These are phyloP conservation scores for Iris pallida DNA, from an alignment of 116 monocot species.

Conservation along the genomic window DNA sequence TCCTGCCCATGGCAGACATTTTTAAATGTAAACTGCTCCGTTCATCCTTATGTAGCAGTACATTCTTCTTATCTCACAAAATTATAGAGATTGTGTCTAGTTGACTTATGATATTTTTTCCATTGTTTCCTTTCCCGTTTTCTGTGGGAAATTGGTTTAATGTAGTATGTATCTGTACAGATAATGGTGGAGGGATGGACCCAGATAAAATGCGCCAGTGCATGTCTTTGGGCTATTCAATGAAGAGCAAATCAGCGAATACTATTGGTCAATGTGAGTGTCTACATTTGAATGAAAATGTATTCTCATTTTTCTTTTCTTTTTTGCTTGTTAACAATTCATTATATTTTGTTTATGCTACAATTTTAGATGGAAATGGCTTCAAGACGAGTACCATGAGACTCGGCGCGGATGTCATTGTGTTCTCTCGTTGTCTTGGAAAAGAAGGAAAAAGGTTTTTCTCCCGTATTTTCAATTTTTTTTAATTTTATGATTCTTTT, in stretches of 20 bases:
- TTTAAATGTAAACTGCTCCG: no score
- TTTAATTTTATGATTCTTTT: neutral
- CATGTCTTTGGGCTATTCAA: constrained; percentile 53
- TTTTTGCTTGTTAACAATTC: neutral
- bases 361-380: constrained; percentile 37
- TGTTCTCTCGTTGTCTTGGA: constrained; percentile 40
- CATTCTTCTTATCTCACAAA: no score
- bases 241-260: constrained; percentile 35
- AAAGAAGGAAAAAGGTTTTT: constrained; percentile 34
- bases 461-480: neutral
- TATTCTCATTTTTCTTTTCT: neutral
- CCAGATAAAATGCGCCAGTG: constrained; percentile 48
- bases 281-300: neutral
- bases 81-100: no score
- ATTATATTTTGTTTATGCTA: neutral
- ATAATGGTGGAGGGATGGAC: constrained; percentile 54
- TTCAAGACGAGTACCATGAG: constrained; percentile 55
- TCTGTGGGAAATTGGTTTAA: neutral
- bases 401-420: constrained; percentile 44
- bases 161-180: constrained; percentile 11
- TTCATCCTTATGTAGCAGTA: no score
- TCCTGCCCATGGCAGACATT: no score
- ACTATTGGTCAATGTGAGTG: constrained; percentile 52
- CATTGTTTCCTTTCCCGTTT: neutral
- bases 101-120: no score